Evolutionary conservation across 2,329 filamentous ascomycete species (phyloP), one percentile per base, ranked within the genome.

Genomic region (Penicillium frequentans): DNA sequence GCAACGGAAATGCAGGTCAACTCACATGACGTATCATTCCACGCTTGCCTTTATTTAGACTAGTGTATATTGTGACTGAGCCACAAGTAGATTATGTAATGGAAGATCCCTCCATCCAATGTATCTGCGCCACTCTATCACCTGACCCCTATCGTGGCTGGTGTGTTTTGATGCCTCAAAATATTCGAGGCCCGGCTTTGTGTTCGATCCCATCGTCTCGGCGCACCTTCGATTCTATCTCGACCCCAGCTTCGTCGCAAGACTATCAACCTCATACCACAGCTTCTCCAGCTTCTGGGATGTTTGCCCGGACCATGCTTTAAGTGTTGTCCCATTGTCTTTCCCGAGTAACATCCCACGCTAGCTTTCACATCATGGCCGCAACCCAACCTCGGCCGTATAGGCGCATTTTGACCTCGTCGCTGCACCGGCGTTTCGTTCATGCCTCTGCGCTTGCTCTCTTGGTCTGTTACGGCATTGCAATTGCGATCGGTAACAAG

Each of bases 361-460:
- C 61, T 54, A 62, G 54, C 63, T 63, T 61, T 47, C 68, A 56
- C 54, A 72, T 58, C 60, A 77, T 77, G 75, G 74, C 73, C 60
- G 62, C 68, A 47, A 60, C 69, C 54, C 66, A 64, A 67, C 75
- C 74, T 59, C 72, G 77, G 64, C 77, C 75, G 42, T 96, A 96
- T 77, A 89, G 91, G 81, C 91, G 96, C 78, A 96, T 96, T 74
- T 79, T 97, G 65, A 96, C 93, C 60, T 93, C 93, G 49, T 88
- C 90, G 52, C 81, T 97, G 62, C 93, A 98, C 75, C 84, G 90
- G 68, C 86, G 92, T 68, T 98, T 97, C 76, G 88, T 89, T 49
- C 87, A 87, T 61, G 91, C 91, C 13, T 89, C 89, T 48, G 82
- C 84, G 14, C 79, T 90, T 61, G 81, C 92, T 14, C 77, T 95